Percentiles rank a stretch among this genome's conserved stretches.
These are phyloP conservation scores for Glycyrrhiza uralensis DNA, from an alignment of 306 rosid genomes.

Conservation along the genomic window DNA sequence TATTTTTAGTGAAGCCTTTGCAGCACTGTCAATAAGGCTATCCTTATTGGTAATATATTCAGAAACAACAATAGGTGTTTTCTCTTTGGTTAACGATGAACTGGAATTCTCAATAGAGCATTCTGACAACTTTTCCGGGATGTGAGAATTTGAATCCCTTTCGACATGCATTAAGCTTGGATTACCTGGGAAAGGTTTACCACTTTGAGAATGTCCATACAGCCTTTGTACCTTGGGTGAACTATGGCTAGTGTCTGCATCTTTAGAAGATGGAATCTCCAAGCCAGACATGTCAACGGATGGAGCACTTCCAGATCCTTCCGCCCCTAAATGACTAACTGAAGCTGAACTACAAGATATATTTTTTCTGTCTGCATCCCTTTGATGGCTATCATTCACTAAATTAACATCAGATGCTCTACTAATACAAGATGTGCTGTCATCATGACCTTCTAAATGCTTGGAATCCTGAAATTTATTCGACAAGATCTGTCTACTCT, in stretches of 20 bases:
- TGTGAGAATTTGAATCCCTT: conserved; percentile 14
- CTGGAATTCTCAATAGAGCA: conserved; percentile 19
- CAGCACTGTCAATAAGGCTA: conserved; percentile 29
- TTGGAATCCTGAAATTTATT: conserved; percentile 40
- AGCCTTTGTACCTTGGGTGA: conserved; percentile 35
- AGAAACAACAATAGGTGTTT: conserved; percentile 24
- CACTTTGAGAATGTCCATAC: conserved; percentile 17
- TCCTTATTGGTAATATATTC: conserved; percentile 27
- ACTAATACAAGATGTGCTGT: conserved; percentile 57
- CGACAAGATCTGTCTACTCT: conserved; percentile 44
- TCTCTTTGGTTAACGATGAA: conserved; percentile 36
- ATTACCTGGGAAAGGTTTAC: conserved; percentile 6
- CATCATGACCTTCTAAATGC: conserved; percentile 55
- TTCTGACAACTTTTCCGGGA: conserved; percentile 24
- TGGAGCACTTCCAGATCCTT: conserved; percentile 39
- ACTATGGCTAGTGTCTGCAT: conserved; percentile 30
- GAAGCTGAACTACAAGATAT: conserved; percentile 46
- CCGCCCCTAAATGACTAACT: conserved; percentile 43
- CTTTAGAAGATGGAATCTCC: conserved; percentile 42
- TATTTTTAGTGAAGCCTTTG: conserved; percentile 28
- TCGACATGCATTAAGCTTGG: background rate
- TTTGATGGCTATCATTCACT: conserved; percentile 33
- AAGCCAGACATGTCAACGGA: conserved; percentile 24
- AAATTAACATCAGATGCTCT: conserved; percentile 48
- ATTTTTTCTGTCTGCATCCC: conserved; percentile 34